phyloP scores from a whole-genome alignment of 148 eudicot genomes.

The Nyssa sinensis region DNA sequence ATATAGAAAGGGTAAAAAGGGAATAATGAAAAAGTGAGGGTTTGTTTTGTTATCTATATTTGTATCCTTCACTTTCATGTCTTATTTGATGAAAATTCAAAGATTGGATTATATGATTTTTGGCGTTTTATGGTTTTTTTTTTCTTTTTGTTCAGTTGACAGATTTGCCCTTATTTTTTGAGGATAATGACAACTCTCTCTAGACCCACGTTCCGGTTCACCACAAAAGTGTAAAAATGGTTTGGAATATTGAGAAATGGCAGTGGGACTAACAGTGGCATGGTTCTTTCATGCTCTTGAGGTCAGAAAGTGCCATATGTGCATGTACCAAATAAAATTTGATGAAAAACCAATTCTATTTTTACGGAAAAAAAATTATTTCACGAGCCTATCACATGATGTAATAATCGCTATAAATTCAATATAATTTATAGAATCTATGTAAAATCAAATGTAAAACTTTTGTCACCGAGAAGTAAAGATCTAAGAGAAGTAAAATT shows the following conservation, averaged over 20 bases:
- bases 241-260: neutral
- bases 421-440: too few species aligned
- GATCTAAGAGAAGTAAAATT: too few species aligned
- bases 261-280: neutral
- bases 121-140: conserved; percentile 10
- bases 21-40: conserved; percentile 44
- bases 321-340: neutral
- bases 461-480: too few species aligned
- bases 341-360: neutral
- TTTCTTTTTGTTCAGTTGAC: conserved; percentile 21
- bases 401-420: too few species aligned
- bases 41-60: conserved; percentile 40
- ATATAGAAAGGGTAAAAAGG: conserved; percentile 35
- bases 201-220: too few species aligned
- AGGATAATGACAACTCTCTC: neutral
- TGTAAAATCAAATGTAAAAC: too few species aligned
- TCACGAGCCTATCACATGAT: too few species aligned
- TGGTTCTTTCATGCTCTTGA: neutral
- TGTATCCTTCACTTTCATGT: conserved; percentile 13
- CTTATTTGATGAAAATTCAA: conserved; percentile 30
- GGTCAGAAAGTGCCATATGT: neutral
- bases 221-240: too few species aligned
- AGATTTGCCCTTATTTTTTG: conserved; percentile 23
- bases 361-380: too few species aligned
- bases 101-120: conserved; percentile 27